A percentile compares a stretch with the other conserved stretches of the same genome.
These are phyloP conservation scores for Cryphonectria radicalis DNA, from an alignment of 2,329 filamentous ascomycete species.

Conservation along the genomic window DNA sequence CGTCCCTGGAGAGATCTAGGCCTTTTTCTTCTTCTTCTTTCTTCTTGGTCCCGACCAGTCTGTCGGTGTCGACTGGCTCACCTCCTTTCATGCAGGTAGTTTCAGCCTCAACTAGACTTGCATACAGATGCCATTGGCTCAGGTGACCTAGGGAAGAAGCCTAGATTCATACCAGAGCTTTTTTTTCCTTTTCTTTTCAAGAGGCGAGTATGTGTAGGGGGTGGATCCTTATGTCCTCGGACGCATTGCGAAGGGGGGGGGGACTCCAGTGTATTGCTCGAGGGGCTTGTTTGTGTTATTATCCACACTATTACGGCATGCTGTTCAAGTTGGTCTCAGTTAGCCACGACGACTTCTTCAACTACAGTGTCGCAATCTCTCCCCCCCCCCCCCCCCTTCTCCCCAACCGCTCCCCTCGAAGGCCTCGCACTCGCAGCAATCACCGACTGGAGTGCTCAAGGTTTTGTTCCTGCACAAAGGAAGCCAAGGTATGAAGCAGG, in stretches of 20 bases:
- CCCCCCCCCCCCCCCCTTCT: too few relatives aligned
- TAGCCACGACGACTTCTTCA: not conserved
- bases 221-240: not conserved
- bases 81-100: not conserved
- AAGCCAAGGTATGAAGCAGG: not conserved
- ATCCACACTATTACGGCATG: not conserved
- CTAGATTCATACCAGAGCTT: not conserved
- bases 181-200: too few relatives aligned
- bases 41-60: not conserved
- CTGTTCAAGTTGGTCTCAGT: not conserved
- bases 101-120: constrained; percentile 5
- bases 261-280: not conserved
- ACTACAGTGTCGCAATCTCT: not conserved
- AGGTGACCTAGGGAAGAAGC: not conserved
- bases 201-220: not conserved
- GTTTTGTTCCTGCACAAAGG: not conserved
- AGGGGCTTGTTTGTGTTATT: not conserved
- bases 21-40: not conserved
- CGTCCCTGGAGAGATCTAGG: not conserved
- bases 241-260: not conserved
- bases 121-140: not conserved
- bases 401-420: too few relatives aligned
- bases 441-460: not conserved
- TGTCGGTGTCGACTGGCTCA: not conserved
- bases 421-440: not conserved